Conservation (phyloP, 2,329 filamentous ascomycete species). For the Lachnellula suecica region DNA sequence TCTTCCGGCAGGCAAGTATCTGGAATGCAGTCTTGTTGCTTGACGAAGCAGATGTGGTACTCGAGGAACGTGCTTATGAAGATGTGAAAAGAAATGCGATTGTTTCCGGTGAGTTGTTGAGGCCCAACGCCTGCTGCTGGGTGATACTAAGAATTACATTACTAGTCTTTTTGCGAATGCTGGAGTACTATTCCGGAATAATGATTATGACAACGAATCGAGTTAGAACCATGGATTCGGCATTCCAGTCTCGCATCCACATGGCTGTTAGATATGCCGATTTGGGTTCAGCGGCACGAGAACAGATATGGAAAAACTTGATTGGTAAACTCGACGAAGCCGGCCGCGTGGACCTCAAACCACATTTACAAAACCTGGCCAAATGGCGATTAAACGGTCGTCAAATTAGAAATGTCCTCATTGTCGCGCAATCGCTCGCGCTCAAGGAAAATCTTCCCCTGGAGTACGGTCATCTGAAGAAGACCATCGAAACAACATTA, state of each 20-base stretch:
- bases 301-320: slow-evolving; percentile 10
- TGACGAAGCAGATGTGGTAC: slow-evolving; percentile 9
- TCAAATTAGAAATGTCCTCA: background rate
- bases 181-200: slow-evolving; percentile 37
- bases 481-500: background rate
- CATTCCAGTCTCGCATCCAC: slow-evolving; percentile 31
- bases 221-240: slow-evolving; percentile 26
- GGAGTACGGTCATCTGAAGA: background rate
- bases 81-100: slow-evolving; percentile 5
- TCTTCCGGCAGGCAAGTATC: background rate
- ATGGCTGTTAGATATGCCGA: slow-evolving; percentile 12
- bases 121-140: no score
- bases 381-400: background rate
- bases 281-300: background rate
- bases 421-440: background rate
- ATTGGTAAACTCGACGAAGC: background rate
- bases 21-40: slow-evolving; percentile 2
- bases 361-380: background rate
- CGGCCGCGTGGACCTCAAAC: no score
- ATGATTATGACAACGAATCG: slow-evolving; percentile 37
- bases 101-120: slow-evolving; percentile 7
- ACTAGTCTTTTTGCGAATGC: slow-evolving; percentile 31
- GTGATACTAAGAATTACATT: slow-evolving; percentile 10
- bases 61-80: slow-evolving; percentile 2
- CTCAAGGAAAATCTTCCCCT: background rate